Conservation (phyloP, 768 basidiomycete species). For the Lactifluus echinatus region DNA sequence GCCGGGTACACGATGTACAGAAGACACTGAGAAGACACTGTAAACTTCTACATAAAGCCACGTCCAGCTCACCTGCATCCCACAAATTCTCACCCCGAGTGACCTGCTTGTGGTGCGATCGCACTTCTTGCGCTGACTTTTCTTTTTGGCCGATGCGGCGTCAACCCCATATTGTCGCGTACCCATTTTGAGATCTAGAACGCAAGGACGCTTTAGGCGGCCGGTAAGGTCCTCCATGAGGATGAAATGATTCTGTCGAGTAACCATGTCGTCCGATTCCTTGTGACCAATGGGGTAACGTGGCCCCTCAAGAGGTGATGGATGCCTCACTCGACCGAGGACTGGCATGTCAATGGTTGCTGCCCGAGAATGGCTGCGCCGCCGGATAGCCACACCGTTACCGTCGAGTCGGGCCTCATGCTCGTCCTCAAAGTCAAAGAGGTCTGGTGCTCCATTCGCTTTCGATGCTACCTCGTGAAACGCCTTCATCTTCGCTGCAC, state of each 20-base stretch:
- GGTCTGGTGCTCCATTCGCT: neutral
- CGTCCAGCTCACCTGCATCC: constrained; percentile 81
- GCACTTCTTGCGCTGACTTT: constrained; percentile 97
- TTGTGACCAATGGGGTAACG: constrained; percentile 26
- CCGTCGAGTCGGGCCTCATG: constrained; percentile 13
- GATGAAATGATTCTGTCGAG: constrained; percentile 95
- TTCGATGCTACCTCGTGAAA: constrained; percentile 13
- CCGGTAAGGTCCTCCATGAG: constrained; percentile 99
- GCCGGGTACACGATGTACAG: neutral
- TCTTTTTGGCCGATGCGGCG: constrained; percentile 87
- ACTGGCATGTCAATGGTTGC: constrained; percentile 21
- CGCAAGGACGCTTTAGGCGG: constrained; percentile 81
- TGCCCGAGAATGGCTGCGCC: constrained; percentile 37
- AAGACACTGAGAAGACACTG: constrained; percentile 3
- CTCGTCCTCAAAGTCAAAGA: constrained; percentile 21
- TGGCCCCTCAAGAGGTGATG: constrained; percentile 13
- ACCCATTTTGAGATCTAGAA: constrained; percentile 99
- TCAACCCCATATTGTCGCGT: constrained; percentile 97
- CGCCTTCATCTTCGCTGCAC: constrained; percentile 23
- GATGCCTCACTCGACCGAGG: constrained; percentile 8
- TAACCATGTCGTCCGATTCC: constrained; percentile 40
- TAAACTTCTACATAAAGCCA: constrained; percentile 1
- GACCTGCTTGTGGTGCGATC: constrained; percentile 89
- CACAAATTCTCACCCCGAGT: constrained; percentile 89
- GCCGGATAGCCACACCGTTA: constrained; percentile 20